Conservation (phyloP, 2,329 filamentous ascomycete species). For the Monosporascus sp. region DNA sequence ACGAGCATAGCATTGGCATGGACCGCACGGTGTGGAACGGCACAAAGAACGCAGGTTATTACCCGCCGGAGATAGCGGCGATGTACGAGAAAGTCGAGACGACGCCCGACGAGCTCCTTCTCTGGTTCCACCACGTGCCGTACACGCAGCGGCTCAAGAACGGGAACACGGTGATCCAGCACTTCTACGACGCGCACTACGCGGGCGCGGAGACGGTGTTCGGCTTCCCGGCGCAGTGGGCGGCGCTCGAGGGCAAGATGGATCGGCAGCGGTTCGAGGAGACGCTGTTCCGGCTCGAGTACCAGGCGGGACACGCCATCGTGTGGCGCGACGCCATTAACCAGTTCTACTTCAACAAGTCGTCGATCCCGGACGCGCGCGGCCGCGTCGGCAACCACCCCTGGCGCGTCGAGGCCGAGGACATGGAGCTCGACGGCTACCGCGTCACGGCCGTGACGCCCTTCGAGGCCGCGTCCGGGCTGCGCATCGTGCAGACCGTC, state of each 20-base stretch:
- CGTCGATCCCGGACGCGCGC: conserved; percentile 51
- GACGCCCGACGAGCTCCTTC: conserved; percentile 61
- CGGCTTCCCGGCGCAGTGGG: conserved; percentile 50
- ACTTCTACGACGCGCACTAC: conserved; percentile 48
- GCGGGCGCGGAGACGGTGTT: conserved; percentile 56
- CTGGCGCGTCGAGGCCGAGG: conserved; percentile 64
- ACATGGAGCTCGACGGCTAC: conserved; percentile 58
- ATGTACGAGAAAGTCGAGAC: conserved; percentile 55
- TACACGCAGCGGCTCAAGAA: conserved; percentile 55
- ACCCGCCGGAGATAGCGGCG: conserved; percentile 53
- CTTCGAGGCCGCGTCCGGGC: conserved; percentile 53
- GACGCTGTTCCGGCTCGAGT: conserved; percentile 52
- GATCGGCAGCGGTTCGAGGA: conserved; percentile 56
- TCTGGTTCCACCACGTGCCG: conserved; percentile 71
- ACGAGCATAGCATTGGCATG: conserved; percentile 58
- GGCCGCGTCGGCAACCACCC: conserved; percentile 55
- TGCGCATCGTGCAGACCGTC: conserved; percentile 48
- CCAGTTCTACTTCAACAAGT: conserved; percentile 58
- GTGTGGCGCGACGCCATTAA: conserved; percentile 66
- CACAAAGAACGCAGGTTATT: conserved; percentile 61
- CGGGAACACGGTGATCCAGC: conserved; percentile 58
- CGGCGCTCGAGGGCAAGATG: conserved; percentile 47
- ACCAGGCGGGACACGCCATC: conserved; percentile 64
- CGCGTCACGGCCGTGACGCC: conserved; percentile 46
- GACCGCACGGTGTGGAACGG: conserved; percentile 64